Evolutionary conservation across 2,329 filamentous ascomycete species (phyloP), one percentile per base, ranked within the genome.

Genomic region (Atkinsonella hypoxylon): DNA sequence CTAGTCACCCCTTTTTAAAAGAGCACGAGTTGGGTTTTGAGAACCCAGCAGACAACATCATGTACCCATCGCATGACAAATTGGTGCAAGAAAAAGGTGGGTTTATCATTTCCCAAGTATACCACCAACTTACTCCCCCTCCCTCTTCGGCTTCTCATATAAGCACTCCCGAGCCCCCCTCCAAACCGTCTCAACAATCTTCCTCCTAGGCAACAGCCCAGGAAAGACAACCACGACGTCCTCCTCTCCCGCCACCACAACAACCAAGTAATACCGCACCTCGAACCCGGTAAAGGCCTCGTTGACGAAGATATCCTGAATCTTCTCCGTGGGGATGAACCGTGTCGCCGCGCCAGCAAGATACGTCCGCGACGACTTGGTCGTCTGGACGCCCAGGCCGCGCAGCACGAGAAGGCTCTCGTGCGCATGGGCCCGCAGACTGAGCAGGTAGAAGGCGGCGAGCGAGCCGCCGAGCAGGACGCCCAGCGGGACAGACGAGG

Each of bases 221-320:
- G 91, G 91, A 64, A 98, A 98, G 3, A 97, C 89, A n/a, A 98
- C 91, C 0, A 97, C 87, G 4, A 95, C 78, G 57, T 93, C 84
- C 49, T 84, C 79, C 68, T 97, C 91, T 2, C 83, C 89, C 58
- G 94, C 86, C 17, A 97, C 89, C 49, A 97, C 85, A 31, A 97
- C 87, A 4, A 88, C 81, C 9, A 98, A 71, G 62, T 95, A 96
- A 62, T 91, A 95, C 40, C 84, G 74, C 36, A 97, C 89, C 68
- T 90, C 88, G 61, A 96, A 95, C 0, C 90, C 90, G 51, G 81
- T 81, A 67, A 97, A 97, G 3, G 90, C 93, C 72, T 98, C 93
- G 64, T 96, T 89, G 47, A 98, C 87, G 49, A 96, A 81, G 51
- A 98, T 84, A 64, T 98, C 93, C 63, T 87, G 87, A 52, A 98